A percentile compares a stretch with the other conserved stretches of the same genome.
phyloP scores from a whole-genome alignment of 2,329 filamentous ascomycete species.

The Pezicula neosporulosa region DNA sequence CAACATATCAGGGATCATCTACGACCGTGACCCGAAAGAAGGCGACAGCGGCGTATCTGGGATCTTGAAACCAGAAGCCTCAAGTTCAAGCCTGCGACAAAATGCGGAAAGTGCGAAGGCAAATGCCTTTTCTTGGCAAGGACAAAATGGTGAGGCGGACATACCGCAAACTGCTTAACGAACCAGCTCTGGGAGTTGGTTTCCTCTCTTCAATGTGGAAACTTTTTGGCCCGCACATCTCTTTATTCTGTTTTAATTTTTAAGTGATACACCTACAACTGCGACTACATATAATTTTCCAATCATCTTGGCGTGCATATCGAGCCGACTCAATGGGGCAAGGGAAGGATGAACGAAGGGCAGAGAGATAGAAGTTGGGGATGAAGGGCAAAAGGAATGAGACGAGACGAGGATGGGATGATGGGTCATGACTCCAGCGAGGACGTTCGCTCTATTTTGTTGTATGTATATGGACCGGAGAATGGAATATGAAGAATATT shows the following conservation, averaged over 20 bases:
- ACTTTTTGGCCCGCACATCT: background rate
- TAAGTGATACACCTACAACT: background rate
- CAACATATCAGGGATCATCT: conserved; percentile 29
- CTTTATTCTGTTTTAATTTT: conserved; percentile 1
- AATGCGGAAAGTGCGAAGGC: conserved; percentile 13
- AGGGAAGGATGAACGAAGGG: background rate
- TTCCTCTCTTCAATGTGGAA: background rate
- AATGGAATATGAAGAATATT: background rate
- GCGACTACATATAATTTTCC: conserved; percentile 1
- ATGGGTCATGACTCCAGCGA: background rate
- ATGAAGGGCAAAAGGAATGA: background rate
- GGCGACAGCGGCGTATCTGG: conserved; percentile 30
- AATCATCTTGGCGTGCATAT: background rate
- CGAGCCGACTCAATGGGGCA: background rate
- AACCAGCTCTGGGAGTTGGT: background rate
- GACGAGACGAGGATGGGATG: background rate
- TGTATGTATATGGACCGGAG: background rate
- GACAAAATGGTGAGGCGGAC: background rate
- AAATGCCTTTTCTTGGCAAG: conserved; percentile 8
- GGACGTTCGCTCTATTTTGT: too few species aligned
- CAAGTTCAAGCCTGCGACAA: conserved; percentile 2
- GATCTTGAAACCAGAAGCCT: conserved; percentile 22
- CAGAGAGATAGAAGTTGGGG: background rate
- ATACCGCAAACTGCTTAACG: background rate
- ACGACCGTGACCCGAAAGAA: conserved; percentile 24